A percentile compares a stretch with the other conserved stretches of the same genome.
Evolutionary conservation across 768 basidiomycete species (phyloP).

Genomic region (Macrolepiota dolichaula): DNA sequence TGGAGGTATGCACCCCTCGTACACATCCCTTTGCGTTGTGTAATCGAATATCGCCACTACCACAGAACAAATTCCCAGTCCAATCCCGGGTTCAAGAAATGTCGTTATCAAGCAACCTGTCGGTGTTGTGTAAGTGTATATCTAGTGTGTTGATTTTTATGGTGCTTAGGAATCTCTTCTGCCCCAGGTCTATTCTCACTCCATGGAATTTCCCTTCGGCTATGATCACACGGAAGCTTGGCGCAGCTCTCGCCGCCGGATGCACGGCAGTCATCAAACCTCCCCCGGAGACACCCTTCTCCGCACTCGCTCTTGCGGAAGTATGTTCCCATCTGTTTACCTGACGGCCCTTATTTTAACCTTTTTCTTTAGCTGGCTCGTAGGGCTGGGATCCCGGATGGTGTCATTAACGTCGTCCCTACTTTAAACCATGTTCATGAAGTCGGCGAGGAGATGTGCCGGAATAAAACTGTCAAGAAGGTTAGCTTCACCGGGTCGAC

Average conservation of each 20-base stretch:
- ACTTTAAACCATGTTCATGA: slow-evolving; percentile 80
- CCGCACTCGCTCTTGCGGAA: slow-evolving; percentile 87
- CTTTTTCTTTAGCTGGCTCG: slow-evolving; percentile 54
- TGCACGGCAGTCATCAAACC: slow-evolving; percentile 96
- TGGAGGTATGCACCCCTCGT: slow-evolving; percentile 55
- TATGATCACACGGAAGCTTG: slow-evolving; percentile 91
- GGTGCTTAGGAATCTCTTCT: neutral
- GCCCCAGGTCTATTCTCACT: slow-evolving; percentile 66
- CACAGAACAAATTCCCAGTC: slow-evolving; percentile 79
- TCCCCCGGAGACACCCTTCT: slow-evolving; percentile 92
- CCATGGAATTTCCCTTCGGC: slow-evolving; percentile 96
- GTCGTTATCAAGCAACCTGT: slow-evolving; percentile 92
- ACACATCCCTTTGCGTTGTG: neutral
- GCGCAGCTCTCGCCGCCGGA: slow-evolving; percentile 90
- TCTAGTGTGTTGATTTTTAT: neutral
- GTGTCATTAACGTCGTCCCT: slow-evolving; percentile 93
- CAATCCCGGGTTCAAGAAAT: slow-evolving; percentile 68
- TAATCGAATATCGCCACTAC: neutral
- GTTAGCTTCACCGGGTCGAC: slow-evolving; percentile 92
- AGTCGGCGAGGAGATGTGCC: slow-evolving; percentile 94
- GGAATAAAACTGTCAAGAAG: slow-evolving; percentile 83
- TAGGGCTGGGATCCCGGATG: slow-evolving; percentile 91
- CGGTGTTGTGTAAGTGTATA: slow-evolving; percentile 46
- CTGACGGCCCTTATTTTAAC: neutral
- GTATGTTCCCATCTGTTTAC: slow-evolving; percentile 32